Evolutionary conservation across 148 eudicot species (phyloP), one percentile per base, ranked within the genome.

Genomic region (Cornus kousa): DNA sequence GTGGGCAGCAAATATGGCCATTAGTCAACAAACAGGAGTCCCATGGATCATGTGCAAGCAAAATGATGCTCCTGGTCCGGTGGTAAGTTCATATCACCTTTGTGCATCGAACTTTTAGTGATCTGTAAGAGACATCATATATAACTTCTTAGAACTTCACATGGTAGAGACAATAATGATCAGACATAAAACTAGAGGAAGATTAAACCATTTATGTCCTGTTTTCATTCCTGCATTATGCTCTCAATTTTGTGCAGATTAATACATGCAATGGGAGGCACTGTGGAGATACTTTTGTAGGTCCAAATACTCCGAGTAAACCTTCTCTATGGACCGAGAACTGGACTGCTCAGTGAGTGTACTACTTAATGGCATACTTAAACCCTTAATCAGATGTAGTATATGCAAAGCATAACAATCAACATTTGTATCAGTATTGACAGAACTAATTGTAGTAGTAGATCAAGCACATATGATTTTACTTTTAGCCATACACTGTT

Each of bases 31-130:
- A 20, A 83, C 85, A 32, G 93, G 91, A 68, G 87, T 95, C 62
- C 98, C 98, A 22, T 95, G 98, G 98, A 71, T 90, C 80, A 95
- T 95, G 98, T 95, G 98, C 93, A 91, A 95, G 93, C 91, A 87
- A 67, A 86, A 80, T 79, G 87, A 93, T 40, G 98, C 96, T 71
- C 98, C 98, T 69, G 81, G 74, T 14, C 50, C 68, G 59, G 94
- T 93, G 77, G 98, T 95, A 88, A 67, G 89, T 12, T 68, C n/a
- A 40, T n/a, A 12, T 48, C 53, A 57, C 64, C 17, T 1, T 13
- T 57, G 5, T 57, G 5, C 19, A 57, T 62, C 1, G 17, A 20
- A 19, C 22, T 62, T 62, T 1, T 17, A 11, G 59, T 53, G 37
- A 11, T 53, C 17, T 53, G 59, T n/a, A 11, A 53, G 4, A 16